phyloP scores from a whole-genome alignment of 2,329 filamentous ascomycete genomes.

The Rhynchosporium secalis region DNA sequence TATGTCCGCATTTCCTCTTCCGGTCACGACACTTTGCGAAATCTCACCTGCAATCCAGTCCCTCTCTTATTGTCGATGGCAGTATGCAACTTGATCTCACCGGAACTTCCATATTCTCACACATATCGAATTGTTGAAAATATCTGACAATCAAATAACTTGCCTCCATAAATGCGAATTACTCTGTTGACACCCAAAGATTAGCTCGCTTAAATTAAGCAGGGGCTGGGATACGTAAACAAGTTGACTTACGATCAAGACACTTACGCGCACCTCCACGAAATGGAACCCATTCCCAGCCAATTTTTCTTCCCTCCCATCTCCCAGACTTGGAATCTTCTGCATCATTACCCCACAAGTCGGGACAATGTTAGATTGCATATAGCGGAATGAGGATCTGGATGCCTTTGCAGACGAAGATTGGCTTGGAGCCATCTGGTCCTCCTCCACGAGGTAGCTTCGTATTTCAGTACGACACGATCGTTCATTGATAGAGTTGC shows the following conservation, averaged over 20 bases:
- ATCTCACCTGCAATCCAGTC: slow-evolving; percentile 28
- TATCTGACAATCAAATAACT: slow-evolving; percentile 35
- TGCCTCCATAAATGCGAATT: slow-evolving; percentile 38
- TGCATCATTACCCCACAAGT: slow-evolving; percentile 65
- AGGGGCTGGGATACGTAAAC: background rate
- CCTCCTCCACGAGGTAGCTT: slow-evolving; percentile 41
- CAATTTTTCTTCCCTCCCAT: slow-evolving; percentile 51
- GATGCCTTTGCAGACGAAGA: slow-evolving; percentile 37
- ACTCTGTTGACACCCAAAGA: slow-evolving; percentile 23
- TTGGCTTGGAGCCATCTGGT: slow-evolving; percentile 32
- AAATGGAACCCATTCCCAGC: slow-evolving; percentile 77
- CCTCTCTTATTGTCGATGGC: slow-evolving; percentile 32
- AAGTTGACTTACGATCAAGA: slow-evolving; percentile 54
- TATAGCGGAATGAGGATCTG: slow-evolving; percentile 30
- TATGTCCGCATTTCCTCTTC: too few species aligned
- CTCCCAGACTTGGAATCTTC: slow-evolving; percentile 35
- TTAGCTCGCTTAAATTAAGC: slow-evolving; percentile 9
- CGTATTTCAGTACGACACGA: too few species aligned
- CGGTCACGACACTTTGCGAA: slow-evolving; percentile 18
- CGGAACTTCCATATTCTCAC: slow-evolving; percentile 27
- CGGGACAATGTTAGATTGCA: slow-evolving; percentile 42
- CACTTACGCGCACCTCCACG: slow-evolving; percentile 68
- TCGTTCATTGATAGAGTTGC: too few species aligned
- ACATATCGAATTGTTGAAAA: slow-evolving; percentile 36
- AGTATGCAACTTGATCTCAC: slow-evolving; percentile 26